Base-by-base conservation (phyloP, 1,284 basidiomycete species). In the Laetiporus sulphureus region DNA sequence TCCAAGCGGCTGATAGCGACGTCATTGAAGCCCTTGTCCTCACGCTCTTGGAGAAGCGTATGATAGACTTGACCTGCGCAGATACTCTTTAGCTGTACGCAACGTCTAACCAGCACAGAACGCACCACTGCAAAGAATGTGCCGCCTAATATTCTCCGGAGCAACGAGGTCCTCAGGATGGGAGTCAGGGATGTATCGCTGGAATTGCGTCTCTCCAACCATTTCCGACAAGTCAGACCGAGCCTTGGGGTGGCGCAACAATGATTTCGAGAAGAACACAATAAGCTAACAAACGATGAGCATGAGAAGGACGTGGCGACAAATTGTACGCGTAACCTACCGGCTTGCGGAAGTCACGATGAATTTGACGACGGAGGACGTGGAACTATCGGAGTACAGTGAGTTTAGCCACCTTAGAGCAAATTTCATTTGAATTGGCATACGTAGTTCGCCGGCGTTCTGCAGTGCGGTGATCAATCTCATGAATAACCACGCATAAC, bases 1-100 rank as follows among this genome's bases (percentile, higher is more conserved):
- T 99, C 96, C 37, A 99, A 63, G 42, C 96, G 76, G 56, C 90
- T 93, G 59, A 99, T 97, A 24, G 86, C 95, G 46, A 98, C 77
- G 59, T 99, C 86, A 55, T 89, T 89, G 71, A 94, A 85, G 24
- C 88, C 88, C 47, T 80, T 81, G 35, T 88, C 85, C 63, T 94
- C 89, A 49, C 93, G 86, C 59, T 92, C 91, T 60, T 91, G 82
- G 25, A 95, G 62, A 35, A 99, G 77, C 27, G 88, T 77, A 61
- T 88, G 83, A 72, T 98, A 99, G 23, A 97, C 90, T 72, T 99
- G 95, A 52, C 95, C 94, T 75, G 54, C n/a, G n/a, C n/a, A n/a
- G n/a, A n/a, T n/a, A n/a, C n/a, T 46, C 46, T 10, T 21, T 15
- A 34, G 4, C 31, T 15, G 25, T 16, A 6, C 24, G 12, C 6